Conservation (phyloP, 192 early-diverging fungal genomes). For the Umbelopsis isabellina region DNA sequence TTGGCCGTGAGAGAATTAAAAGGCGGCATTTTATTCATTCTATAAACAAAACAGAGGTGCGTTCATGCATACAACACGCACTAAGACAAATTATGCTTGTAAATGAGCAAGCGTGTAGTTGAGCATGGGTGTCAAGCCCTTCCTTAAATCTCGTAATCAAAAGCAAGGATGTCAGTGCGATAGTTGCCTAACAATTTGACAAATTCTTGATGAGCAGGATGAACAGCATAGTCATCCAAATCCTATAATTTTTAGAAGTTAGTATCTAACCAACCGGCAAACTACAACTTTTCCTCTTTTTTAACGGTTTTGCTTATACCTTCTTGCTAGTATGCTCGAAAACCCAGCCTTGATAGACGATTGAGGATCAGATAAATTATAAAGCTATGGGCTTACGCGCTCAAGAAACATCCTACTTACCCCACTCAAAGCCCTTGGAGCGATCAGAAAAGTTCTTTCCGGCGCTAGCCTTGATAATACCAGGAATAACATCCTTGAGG, state of each 20-base stretch:
- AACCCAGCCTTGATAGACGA: slow-evolving; percentile 36
- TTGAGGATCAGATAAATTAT: neutral
- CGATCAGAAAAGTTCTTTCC: slow-evolving; percentile 39
- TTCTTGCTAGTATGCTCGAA: slow-evolving; percentile 37
- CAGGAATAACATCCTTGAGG: slow-evolving; percentile 33
- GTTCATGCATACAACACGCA: too few relatives aligned
- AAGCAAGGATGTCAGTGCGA: slow-evolving; percentile 30
- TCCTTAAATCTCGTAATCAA: slow-evolving; percentile 35
- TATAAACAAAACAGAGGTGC: too few relatives aligned
- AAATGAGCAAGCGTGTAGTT: too few relatives aligned
- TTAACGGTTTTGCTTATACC: slow-evolving; percentile 24
- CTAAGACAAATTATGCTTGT: too few relatives aligned
- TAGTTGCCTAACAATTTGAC: slow-evolving; percentile 22
- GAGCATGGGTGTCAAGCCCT: neutral
- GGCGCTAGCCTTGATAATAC: slow-evolving; percentile 27
- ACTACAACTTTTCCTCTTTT: neutral
- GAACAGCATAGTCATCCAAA: slow-evolving; percentile 25
- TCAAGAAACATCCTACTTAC: slow-evolving; percentile 8
- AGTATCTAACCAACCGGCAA: neutral
- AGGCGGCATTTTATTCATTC: too few relatives aligned
- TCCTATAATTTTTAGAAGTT: slow-evolving; percentile 9
- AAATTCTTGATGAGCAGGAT: slow-evolving; percentile 28
- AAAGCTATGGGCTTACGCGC: neutral
- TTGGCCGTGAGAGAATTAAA: too few relatives aligned
- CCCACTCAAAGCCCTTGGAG: slow-evolving; percentile 36